Evolutionary conservation across 257 asterid genomes (phyloP), one percentile per base, ranked within the genome.

Genomic region (Solanum pennellii): DNA sequence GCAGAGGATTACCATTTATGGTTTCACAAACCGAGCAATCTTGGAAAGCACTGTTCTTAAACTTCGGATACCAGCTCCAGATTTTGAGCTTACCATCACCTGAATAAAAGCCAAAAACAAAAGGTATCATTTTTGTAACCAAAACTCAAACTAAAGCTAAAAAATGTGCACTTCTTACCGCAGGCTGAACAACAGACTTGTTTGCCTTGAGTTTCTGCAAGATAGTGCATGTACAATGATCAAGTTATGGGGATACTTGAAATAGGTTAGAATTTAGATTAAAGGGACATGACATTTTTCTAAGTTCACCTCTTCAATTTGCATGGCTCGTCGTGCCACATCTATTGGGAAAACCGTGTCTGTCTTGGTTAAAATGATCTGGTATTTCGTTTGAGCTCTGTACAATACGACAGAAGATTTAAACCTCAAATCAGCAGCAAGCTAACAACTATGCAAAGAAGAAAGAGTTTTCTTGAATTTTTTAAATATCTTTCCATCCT

Each of bases 61-160:
- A 89, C 98, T 93, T 91, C 98, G 92, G 88, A 96, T 90, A 59
- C 99, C 99, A 37, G 99, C 99, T 45, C 99, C 99, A 83, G 98
- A 93, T 91, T 82, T 96, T 14, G 99, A 95, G 97, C 99, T 95
- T 85, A 92, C 93, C 99, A 97, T 97, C 98, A 97, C 95, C 99
- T 97, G 96, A 86, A 79, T 86, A 23, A 47, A 77, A 62, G 62
- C 69, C 35, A 52, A 39, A 29, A 33, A 80, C 84, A 71, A 27
- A 69, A 25, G 65, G 60, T 42, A 62, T 37, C 27, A 82, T 83
- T 15, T 74, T 77, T 12, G 76, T 89, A 86, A 42, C 60, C 21
- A 71, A 88, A 83, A 39, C 37, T 25, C 41, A 72, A 71, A 25
- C 27, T 13, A 89, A 85, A 69, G 66, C 20, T 14, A 77, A 87